These are phyloP conservation scores for Juncus effusus DNA, from an alignment of 176 grass and related monocot species.

Conservation along the genomic window DNA sequence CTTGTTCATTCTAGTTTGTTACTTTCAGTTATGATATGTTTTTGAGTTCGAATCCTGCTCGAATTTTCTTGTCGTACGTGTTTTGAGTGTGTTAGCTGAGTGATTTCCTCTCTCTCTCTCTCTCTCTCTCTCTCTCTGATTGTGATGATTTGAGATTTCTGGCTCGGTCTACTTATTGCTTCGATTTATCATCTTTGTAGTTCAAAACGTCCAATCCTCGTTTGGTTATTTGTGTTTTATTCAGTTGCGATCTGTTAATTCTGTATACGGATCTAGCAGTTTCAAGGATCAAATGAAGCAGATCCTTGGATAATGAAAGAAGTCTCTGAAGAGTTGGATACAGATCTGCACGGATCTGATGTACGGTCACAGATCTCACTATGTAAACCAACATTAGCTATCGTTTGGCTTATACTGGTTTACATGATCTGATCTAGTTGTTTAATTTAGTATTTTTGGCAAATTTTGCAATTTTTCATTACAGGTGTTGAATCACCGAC, in stretches of 20 bases:
- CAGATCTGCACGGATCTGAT: conserved; percentile 1
- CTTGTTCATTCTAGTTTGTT: not conserved
- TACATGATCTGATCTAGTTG: conserved; percentile 18
- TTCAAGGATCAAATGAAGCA: conserved; percentile 6
- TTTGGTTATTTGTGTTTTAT: conserved; percentile 3
- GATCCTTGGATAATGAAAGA: conserved; percentile 10
- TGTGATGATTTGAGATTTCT: too few species aligned
- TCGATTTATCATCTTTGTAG: not conserved
- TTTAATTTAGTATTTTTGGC: conserved; percentile 1
- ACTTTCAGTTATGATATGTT: not conserved
- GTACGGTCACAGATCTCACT: not conserved
- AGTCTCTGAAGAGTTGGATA: not conserved
- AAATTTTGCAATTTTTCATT: not conserved
- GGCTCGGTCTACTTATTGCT: not conserved
- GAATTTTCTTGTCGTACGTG: too few species aligned
- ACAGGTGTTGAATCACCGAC: not conserved
- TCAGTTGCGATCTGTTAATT: conserved; percentile 17
- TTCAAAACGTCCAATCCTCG: conserved; percentile 2
- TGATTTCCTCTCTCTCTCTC: too few species aligned
- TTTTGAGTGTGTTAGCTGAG: too few species aligned
- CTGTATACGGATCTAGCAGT: conserved; percentile 17
- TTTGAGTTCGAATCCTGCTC: too few species aligned
- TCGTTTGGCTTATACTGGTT: not conserved
- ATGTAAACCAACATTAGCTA: conserved; percentile 15
- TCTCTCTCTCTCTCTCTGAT: too few species aligned